Evolutionary conservation across 352 stramenopile species (phyloP), one percentile per base, ranked within the genome.

Genomic region (Pythium sukuiense): DNA sequence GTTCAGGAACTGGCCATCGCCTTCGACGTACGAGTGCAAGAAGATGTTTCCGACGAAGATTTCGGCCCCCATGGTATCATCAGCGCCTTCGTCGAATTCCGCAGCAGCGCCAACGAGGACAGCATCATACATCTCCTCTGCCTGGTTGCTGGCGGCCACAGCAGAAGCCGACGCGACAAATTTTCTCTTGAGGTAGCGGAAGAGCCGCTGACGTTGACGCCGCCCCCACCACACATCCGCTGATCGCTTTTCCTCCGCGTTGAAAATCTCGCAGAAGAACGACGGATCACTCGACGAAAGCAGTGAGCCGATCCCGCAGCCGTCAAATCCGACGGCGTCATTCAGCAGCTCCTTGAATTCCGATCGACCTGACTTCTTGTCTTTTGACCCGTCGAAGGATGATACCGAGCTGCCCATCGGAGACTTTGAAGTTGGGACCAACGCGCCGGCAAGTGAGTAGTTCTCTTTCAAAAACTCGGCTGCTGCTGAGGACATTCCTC

Each of bases 11-110:
- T 88, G 71, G 0, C 87, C 87, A 56, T 93, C 78, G 24, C 81
- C 83, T 71, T 93, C 82, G 52, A 95, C 85, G 63, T 91, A 95
- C 16, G 85, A 92, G 14, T 75, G 74, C 26, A 95, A 33, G 59
- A 94, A 95, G 56, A 95, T 90, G 48, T 92, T 88, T 11, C 84
- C 81, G 5, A 94, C 81, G 33, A 89, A 91, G 16, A 94, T 70
- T 62, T 95, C 82, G 6, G 88, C 76, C 32, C 68, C 75, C 68
- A 57, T 74, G 63, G 52, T 78, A 67, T 65, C 61, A n/a, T 59
- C 64, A 43, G 7, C 76, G n/a, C 6, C 52, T 50, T 58, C 41
- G 24, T 65, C 61, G 54, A 29, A 35, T 26, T 64, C 55, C 9
- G 46, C 62, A 20, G 58, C 49, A 7, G 50, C 50, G 24, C 46